A percentile compares a stretch with the other conserved stretches of the same genome.
These are phyloP conservation scores for Brassica napus DNA, from an alignment of 345 rosid genomes.

Conservation along the genomic window DNA sequence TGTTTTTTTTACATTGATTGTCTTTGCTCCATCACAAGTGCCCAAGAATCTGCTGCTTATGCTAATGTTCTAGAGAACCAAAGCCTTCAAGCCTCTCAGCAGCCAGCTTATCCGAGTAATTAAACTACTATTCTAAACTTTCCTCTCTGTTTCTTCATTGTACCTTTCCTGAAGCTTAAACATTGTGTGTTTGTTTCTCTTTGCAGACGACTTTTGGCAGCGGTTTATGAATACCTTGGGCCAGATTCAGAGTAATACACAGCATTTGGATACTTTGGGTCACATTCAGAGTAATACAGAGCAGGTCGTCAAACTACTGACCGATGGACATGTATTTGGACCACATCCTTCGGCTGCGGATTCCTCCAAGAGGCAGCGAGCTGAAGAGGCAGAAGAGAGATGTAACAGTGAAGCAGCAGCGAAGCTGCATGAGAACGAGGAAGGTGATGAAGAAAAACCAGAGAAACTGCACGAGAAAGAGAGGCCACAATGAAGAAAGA, in stretches of 20 bases:
- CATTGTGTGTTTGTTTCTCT: not conserved
- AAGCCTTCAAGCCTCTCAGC: too few relatives aligned
- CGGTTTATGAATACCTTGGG: not conserved
- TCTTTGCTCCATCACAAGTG: too few relatives aligned
- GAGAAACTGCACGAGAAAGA: not conserved
- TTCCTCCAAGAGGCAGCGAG: not conserved
- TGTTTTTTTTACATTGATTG: too few relatives aligned
- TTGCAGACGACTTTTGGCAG: not conserved
- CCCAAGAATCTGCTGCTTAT: too few relatives aligned
- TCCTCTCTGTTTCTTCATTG: too few relatives aligned
- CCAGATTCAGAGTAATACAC: not conserved
- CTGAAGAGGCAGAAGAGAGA: not conserved
- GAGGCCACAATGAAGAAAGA: not conserved
- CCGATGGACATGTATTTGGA: not conserved
- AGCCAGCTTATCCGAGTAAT: too few relatives aligned
- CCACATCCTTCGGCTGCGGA: not conserved
- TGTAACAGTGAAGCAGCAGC: not conserved
- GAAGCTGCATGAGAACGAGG: not conserved
- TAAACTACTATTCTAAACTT: too few relatives aligned
- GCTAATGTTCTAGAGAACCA: too few relatives aligned
- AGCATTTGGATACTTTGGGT: not conserved
- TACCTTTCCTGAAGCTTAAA: too few relatives aligned
- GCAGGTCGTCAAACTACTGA: not conserved
- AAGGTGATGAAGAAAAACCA: not conserved
- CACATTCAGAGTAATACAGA: not conserved